Evolutionary conservation across 192 early-diverging fungal species (phyloP).

Genomic region (Podila epigama): DNA sequence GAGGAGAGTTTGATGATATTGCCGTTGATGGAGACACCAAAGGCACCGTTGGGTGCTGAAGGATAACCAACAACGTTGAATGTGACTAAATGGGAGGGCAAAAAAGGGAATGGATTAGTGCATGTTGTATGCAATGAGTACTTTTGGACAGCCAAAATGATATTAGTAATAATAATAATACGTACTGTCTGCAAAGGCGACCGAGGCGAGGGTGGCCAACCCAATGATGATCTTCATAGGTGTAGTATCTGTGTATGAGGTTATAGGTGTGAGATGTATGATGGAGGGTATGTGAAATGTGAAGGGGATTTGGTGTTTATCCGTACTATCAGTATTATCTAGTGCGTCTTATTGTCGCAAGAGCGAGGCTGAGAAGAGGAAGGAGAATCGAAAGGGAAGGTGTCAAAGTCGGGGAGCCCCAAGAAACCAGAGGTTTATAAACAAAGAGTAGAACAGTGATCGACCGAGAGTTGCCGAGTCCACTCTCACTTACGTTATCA

Average conservation of each 20-base stretch:
- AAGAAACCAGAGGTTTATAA: no score
- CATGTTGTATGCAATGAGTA: not conserved
- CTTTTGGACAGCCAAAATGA: not conserved
- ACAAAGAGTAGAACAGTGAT: no score
- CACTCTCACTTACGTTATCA: no score
- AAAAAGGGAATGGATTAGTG: not conserved
- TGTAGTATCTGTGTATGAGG: not conserved
- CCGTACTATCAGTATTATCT: no score
- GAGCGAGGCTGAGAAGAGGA: no score
- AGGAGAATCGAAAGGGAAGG: no score
- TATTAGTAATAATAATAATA: not conserved
- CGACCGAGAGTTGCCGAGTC: no score
- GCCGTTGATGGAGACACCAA: constrained; percentile 13
- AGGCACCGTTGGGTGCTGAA: not conserved
- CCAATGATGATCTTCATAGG: constrained; percentile 8
- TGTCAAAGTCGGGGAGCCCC: no score
- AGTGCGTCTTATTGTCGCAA: no score
- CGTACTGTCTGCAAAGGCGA: constrained; percentile 19
- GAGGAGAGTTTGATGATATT: not conserved
- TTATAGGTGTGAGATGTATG: not conserved
- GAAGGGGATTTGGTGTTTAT: no score
- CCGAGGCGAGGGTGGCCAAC: constrained; percentile 7
- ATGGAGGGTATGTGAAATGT: no score
- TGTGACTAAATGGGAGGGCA: constrained; percentile 5
- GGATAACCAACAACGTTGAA: constrained; percentile 23